A percentile compares a stretch with the other conserved stretches of the same genome.
Conservation (phyloP, 2,329 filamentous ascomycete species). For the Clonostachys chloroleuca region DNA sequence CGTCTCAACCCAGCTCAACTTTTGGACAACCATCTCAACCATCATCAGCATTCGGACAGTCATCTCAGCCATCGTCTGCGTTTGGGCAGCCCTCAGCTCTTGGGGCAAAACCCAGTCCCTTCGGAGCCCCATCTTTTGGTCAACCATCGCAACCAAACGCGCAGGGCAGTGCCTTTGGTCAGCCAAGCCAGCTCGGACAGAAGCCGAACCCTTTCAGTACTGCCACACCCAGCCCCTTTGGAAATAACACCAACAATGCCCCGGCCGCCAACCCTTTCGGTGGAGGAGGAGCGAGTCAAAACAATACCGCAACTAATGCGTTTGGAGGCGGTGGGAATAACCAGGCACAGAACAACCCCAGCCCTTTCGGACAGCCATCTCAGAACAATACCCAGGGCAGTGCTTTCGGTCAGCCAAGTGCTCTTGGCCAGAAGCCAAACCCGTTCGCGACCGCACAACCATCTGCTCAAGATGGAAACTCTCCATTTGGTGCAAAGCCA, state of each 20-base stretch:
- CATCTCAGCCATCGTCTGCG: slow-evolving; percentile 5
- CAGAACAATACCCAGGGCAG: slow-evolving; percentile 5
- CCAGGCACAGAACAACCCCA: slow-evolving; percentile 2
- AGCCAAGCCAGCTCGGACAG: slow-evolving; percentile 12
- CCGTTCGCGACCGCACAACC: slow-evolving; percentile 8
- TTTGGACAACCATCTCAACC: too few relatives aligned
- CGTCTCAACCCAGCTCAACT: too few relatives aligned
- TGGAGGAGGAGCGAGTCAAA: too few relatives aligned
- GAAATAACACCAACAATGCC: neutral
- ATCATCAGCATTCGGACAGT: neutral
- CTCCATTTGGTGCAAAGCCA: too few relatives aligned
- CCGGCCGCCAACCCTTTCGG: slow-evolving; percentile 2
- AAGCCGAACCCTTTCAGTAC: slow-evolving; percentile 2
- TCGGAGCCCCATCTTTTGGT: slow-evolving; percentile 17
- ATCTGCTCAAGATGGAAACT: neutral
- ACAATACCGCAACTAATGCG: too few relatives aligned
- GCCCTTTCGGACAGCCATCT: slow-evolving; percentile 23
- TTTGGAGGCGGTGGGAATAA: too few relatives aligned
- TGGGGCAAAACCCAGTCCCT: slow-evolving; percentile 19
- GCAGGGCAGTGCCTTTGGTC: slow-evolving; percentile 3
- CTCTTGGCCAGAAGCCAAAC: slow-evolving; percentile 23
- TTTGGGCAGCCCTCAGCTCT: slow-evolving; percentile 32
- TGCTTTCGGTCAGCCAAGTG: slow-evolving; percentile 29
- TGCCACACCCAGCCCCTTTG: slow-evolving; percentile 10
- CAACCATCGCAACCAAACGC: slow-evolving; percentile 15